phyloP scores from a whole-genome alignment of 1,284 basidiomycete species.

The Apiotrichum gamsii region DNA sequence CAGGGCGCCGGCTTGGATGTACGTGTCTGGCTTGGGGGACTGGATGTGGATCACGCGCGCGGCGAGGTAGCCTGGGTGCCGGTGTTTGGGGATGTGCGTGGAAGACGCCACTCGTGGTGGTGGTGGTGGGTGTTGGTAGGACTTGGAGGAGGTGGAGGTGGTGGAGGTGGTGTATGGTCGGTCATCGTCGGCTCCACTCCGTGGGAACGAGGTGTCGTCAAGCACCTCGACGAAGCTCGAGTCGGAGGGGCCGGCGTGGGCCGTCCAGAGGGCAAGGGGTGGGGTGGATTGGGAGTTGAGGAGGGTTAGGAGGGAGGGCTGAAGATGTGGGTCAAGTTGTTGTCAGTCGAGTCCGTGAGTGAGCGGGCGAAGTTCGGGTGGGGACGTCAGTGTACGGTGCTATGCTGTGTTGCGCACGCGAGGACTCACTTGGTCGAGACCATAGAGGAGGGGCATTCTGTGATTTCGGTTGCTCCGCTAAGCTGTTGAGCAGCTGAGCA shows the following conservation, averaged over 20 bases:
- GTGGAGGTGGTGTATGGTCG: not conserved
- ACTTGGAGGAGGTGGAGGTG: constrained; percentile 1
- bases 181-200: not conserved
- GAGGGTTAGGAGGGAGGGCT: constrained; percentile 63
- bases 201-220: constrained; percentile 51
- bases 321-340: constrained; percentile 32
- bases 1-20: constrained; percentile 56
- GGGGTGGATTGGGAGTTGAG: constrained; percentile 67
- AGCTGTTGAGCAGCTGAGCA: too few relatives aligned
- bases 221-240: constrained; percentile 60
- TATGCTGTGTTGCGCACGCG: too few relatives aligned
- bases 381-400: too few relatives aligned
- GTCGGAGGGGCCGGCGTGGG: constrained; percentile 56
- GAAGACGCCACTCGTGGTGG: not conserved
- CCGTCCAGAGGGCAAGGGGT: constrained; percentile 59
- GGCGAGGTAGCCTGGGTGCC: constrained; percentile 42
- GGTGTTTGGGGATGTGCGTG: constrained; percentile 48
- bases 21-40: constrained; percentile 65
- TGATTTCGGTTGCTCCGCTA: too few relatives aligned
- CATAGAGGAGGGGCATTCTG: too few relatives aligned
- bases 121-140: not conserved
- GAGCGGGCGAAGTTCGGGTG: too few relatives aligned
- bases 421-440: too few relatives aligned
- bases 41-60: constrained; percentile 73
- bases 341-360: too few relatives aligned